Evolutionary conservation across 768 basidiomycete genomes (phyloP), one percentile per base, ranked within the genome.

Genomic region (Mycena sanguinolenta): DNA sequence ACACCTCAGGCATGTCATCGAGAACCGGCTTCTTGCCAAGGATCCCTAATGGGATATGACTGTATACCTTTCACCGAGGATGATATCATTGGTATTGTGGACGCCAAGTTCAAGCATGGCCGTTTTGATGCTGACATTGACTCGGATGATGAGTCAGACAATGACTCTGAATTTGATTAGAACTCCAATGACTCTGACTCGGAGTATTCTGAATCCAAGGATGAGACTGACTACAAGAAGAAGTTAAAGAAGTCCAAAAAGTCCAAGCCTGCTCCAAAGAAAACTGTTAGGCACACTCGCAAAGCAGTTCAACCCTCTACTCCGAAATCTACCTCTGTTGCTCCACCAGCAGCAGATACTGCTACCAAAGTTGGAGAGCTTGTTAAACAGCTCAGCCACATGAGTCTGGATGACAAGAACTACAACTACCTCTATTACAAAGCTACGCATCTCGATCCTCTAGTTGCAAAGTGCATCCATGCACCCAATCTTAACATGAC

Each of bases 401-500:
- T 58, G 64, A 65, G 25, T 28, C 32, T 65, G 4, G 55, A 65
- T 0, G 55, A 65, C 12, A n/a, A 55, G 8, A 55, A 65, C 6
- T 65, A 64, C 36, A 64, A 64, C 32, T 64, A 64, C 16, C 28
- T 64, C 0, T 64, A 64, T 27, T 64, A 64, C 49, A 54, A 13
- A 0, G 64, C 64, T 14, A 65, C 64, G n/a, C 46, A 12, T 3
- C 42, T 65, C 14, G 64, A 65, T 50, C 64, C 64, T 10, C 64
- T 58, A 16, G 64, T 30, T 25, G 64, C 55, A 8, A 65, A 58
- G 13, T 65, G 64, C n/a, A 5, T 64, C 39, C 63, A 53, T 8
- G 53, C 39, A n/a, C 63, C 63, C 42, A 9, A 25, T 6, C 5
- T 44, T 0, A 3, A 12, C 9, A 13, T 49, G 9, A 65, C 36